These are phyloP conservation scores for Wallemia ichthyophaga DNA, from an alignment of 1,284 basidiomycete species.

Conservation along the genomic window DNA sequence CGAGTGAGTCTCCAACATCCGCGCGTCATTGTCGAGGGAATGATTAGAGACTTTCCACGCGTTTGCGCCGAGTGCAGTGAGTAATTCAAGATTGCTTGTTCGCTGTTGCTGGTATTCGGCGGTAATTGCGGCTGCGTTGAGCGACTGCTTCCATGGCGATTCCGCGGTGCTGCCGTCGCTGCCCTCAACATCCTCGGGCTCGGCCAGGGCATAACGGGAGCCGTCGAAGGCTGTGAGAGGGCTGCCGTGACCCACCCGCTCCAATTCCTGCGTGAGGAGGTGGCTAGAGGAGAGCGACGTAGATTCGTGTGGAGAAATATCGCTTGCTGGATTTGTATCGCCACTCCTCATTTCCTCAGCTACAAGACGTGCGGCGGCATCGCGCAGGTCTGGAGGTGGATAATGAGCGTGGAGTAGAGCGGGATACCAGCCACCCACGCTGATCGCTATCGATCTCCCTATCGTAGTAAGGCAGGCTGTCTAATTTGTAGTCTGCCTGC, in stretches of 20 bases:
- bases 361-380: neutral
- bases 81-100: slow-evolving; percentile 50
- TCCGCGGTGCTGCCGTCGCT: too few species aligned
- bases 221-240: slow-evolving; percentile 44
- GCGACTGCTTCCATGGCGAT: slow-evolving; percentile 42
- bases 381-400: neutral
- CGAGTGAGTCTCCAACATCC: slow-evolving; percentile 36
- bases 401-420: neutral
- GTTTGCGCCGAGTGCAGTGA: slow-evolving; percentile 66
- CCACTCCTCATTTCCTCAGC: neutral
- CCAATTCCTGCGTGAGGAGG: slow-evolving; percentile 9
- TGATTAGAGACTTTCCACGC: slow-evolving; percentile 77
- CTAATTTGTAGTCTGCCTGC: slow-evolving; percentile 18
- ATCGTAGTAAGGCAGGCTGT: slow-evolving; percentile 82
- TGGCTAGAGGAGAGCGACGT: slow-evolving; percentile 18
- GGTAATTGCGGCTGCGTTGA: slow-evolving; percentile 52
- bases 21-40: slow-evolving; percentile 43
- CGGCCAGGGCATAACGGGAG: slow-evolving; percentile 45
- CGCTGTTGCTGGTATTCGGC: slow-evolving; percentile 66
- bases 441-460: slow-evolving; percentile 57
- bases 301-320: neutral
- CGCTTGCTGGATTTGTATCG: too few species aligned
- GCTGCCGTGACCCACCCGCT: slow-evolving; percentile 16
- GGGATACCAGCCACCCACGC: neutral
- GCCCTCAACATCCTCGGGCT: slow-evolving; percentile 34